Conservation (phyloP, 2,329 filamentous ascomycete species). For the Seiridium cupressi region DNA sequence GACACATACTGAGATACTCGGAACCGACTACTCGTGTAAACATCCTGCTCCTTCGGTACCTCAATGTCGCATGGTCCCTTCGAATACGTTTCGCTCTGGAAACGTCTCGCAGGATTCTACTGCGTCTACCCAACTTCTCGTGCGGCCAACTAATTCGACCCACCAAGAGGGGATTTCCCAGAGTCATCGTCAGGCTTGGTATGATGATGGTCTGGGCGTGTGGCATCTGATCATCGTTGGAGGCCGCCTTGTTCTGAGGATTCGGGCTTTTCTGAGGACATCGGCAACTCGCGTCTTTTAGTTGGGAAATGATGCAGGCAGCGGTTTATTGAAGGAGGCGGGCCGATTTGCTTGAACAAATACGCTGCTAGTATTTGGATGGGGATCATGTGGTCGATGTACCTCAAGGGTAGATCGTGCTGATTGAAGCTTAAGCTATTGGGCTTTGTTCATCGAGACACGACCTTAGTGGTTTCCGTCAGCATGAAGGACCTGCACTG, state of each 20-base stretch:
- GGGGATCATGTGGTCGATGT: neutral
- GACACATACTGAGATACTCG: neutral
- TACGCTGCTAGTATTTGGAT: too few species aligned
- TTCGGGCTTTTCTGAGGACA: neutral
- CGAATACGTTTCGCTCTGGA: too few species aligned
- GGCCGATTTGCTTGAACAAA: neutral
- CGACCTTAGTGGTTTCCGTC: neutral
- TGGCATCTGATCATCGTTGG: neutral
- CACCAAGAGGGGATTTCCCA: too few species aligned
- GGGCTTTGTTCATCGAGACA: neutral
- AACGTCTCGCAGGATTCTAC: too few species aligned
- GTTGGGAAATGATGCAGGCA: neutral
- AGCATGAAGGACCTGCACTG: neutral
- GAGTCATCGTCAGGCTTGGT: too few species aligned
- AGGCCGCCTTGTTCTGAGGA: neutral
- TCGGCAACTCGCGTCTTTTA: conserved; percentile 2
- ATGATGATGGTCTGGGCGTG: neutral
- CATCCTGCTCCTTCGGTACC: too few species aligned
- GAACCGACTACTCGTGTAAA: neutral
- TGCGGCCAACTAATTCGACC: too few species aligned
- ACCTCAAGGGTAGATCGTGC: neutral
- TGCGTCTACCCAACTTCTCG: too few species aligned
- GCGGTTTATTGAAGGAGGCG: neutral
- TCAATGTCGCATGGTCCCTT: too few species aligned
- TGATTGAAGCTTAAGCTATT: neutral